A percentile compares a stretch with the other conserved stretches of the same genome.
These are phyloP conservation scores for Chaetomium globosum DNA, from an alignment of 2,329 filamentous ascomycete genomes.

Conservation along the genomic window DNA sequence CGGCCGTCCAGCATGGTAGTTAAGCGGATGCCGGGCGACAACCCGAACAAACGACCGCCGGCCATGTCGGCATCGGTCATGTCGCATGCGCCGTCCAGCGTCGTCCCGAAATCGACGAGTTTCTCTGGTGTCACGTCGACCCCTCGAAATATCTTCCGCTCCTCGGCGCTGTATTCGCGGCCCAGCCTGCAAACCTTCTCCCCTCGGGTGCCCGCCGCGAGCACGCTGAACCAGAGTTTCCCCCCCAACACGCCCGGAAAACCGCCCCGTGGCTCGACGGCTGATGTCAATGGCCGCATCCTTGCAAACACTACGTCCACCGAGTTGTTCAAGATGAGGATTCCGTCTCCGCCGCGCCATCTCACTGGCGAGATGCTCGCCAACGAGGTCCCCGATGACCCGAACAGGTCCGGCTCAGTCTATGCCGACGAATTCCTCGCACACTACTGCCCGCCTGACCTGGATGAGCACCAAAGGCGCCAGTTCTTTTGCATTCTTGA, in stretches of 20 bases:
- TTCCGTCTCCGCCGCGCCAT: constrained; percentile 58
- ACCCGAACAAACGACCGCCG: constrained; percentile 36
- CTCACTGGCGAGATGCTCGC: constrained; percentile 59
- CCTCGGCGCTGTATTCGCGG: constrained; percentile 38
- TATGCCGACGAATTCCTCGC: constrained; percentile 63
- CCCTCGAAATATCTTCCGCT: constrained; percentile 43
- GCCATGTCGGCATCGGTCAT: constrained; percentile 27
- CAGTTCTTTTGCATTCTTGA: constrained; percentile 67
- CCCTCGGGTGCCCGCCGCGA: constrained; percentile 48
- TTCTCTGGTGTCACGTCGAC: constrained; percentile 40
- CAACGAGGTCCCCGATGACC: constrained; percentile 56
- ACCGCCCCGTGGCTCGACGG: constrained; percentile 49
- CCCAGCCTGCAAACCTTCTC: constrained; percentile 46
- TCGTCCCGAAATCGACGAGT: constrained; percentile 36
- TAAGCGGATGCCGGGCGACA: constrained; percentile 38
- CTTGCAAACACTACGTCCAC: constrained; percentile 54
- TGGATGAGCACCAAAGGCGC: constrained; percentile 61
- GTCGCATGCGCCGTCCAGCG: constrained; percentile 24
- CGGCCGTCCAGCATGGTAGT: constrained; percentile 23
- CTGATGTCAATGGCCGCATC: constrained; percentile 53
- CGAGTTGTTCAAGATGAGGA: constrained; percentile 62
- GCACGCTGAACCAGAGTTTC: constrained; percentile 53
- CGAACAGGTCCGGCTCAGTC: constrained; percentile 56
- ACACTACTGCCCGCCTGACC: constrained; percentile 59
- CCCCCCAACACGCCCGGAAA: constrained; percentile 50